phyloP scores from a whole-genome alignment of 2,329 filamentous ascomycete species.

The Septoria petroselini region DNA sequence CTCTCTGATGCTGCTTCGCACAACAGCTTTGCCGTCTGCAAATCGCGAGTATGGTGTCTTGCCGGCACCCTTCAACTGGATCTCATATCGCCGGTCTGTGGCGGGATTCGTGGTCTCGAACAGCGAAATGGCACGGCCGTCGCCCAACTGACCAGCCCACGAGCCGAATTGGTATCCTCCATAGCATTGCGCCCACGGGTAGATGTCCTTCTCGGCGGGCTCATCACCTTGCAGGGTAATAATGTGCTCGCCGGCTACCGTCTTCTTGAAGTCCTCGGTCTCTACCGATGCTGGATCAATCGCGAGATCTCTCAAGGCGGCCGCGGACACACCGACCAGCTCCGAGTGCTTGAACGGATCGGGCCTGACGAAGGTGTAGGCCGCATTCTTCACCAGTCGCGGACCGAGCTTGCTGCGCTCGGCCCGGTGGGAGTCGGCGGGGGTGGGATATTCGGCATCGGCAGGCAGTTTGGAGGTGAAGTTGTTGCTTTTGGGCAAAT shows the following conservation, averaged over 20 bases:
- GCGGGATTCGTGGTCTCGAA: conserved; percentile 80
- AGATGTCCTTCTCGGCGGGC: conserved; percentile 67
- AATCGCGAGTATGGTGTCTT: conserved; percentile 93
- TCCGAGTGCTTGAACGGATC: conserved; percentile 69
- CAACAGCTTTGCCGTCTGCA: conserved; percentile 89
- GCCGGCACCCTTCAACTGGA: conserved; percentile 93
- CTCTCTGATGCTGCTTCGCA: conserved; percentile 89
- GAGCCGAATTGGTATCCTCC: conserved; percentile 70
- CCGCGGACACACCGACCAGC: conserved; percentile 74
- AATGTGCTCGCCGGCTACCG: conserved; percentile 79
- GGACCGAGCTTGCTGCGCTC: conserved; percentile 74
- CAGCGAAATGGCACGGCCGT: conserved; percentile 88
- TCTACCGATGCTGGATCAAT: conserved; percentile 65
- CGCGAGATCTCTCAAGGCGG: conserved; percentile 77
- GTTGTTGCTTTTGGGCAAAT: conserved; percentile 62
- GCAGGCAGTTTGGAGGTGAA: conserved; percentile 68
- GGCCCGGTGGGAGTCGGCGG: conserved; percentile 74
- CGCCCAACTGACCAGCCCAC: conserved; percentile 94
- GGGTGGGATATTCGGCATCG: conserved; percentile 75
- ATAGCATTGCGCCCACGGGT: conserved; percentile 98
- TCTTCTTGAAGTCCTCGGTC: conserved; percentile 69
- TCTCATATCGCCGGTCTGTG: conserved; percentile 73
- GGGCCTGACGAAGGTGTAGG: conserved; percentile 89
- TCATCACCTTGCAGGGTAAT: conserved; percentile 66
- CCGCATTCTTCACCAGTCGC: conserved; percentile 76